Evolutionary conservation across 176 grass and related monocot genomes (phyloP), one percentile per base, ranked within the genome.

Genomic region (Areca catechu): DNA sequence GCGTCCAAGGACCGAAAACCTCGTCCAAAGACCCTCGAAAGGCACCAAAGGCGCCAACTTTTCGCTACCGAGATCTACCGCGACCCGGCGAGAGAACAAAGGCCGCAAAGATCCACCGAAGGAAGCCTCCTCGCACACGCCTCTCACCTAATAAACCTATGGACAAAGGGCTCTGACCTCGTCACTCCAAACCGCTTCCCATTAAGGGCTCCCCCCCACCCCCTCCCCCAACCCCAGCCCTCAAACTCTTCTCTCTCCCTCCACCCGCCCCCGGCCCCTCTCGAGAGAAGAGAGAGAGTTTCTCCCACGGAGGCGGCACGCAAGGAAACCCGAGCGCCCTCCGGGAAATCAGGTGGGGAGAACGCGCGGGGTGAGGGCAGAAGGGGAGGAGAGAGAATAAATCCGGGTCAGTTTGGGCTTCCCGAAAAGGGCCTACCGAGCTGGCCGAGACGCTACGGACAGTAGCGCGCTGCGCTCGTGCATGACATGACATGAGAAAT

Each of bases 401-500:
- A 43, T 43, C 34, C 1, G 48, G 69, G 58, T 7, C 29, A 62
- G 25, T 62, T 72, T 24, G 49, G 70, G 70, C 62, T 62, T 62
- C 24, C 58, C 58, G 43, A 58, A 62, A 48, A 30, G 51, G 24
- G 50, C 49, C 21, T 43, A 18, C 19, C 54, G 27, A 72, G 50
- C 70, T 62, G 48, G 70, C 70, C 50, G 58, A 60, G 56, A 48
- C 24, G 56, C 21, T 50, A 43, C 24, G 53, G 29, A 25, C 57
- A 50, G 19, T 24, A 51, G 29, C 23, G 48, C 34, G 21, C 69
- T 22, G 56, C 49, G 1, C 29, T 62, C 70, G 58, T 55, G 58
- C 58, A 72, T 62, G 70, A 72, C 70, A 62, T 62, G 70, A 62
- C 70, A 62, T 24, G 25, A 54, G 29, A 37, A 23, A 43, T 43